phyloP scores from a whole-genome alignment of 2,329 filamentous ascomycete genomes.

The Stromatinia cepivora region DNA sequence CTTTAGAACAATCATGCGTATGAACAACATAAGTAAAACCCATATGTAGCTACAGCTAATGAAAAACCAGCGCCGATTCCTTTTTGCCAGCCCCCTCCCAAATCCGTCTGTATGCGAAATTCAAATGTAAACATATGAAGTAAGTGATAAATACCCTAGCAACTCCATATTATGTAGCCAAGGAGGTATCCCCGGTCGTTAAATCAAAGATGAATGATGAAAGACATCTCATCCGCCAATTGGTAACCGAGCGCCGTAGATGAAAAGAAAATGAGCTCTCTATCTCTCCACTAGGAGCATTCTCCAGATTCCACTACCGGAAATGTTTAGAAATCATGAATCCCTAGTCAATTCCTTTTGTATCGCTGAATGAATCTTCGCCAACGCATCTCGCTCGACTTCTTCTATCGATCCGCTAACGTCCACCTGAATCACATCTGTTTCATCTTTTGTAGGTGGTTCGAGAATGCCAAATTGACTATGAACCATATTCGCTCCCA shows the following conservation, averaged over 20 bases:
- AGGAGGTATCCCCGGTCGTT: neutral
- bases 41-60: neutral
- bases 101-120: constrained; percentile 10
- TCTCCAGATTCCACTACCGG: neutral
- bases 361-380: constrained; percentile 47
- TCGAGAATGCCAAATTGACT: constrained; percentile 91
- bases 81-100: neutral
- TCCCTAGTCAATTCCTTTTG: constrained; percentile 26
- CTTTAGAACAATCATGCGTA: constrained; percentile 13
- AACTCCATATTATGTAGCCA: constrained; percentile 14
- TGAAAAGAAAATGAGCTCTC: constrained; percentile 6
- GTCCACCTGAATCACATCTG: constrained; percentile 71
- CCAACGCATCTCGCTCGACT: constrained; percentile 61
- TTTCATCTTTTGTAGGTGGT: constrained; percentile 69
- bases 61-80: constrained; percentile 1
- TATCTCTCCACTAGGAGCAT: neutral
- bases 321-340: constrained; percentile 12
- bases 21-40: neutral
- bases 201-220: constrained; percentile 8
- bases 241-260: constrained; percentile 18
- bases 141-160: constrained; percentile 7
- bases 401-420: constrained; percentile 59
- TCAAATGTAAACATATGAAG: neutral
- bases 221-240: constrained; percentile 15
- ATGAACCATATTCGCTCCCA: constrained; percentile 93